These are phyloP conservation scores for Pseudocercospora ulei DNA, from an alignment of 2,329 filamentous ascomycete species.

Conservation along the genomic window DNA sequence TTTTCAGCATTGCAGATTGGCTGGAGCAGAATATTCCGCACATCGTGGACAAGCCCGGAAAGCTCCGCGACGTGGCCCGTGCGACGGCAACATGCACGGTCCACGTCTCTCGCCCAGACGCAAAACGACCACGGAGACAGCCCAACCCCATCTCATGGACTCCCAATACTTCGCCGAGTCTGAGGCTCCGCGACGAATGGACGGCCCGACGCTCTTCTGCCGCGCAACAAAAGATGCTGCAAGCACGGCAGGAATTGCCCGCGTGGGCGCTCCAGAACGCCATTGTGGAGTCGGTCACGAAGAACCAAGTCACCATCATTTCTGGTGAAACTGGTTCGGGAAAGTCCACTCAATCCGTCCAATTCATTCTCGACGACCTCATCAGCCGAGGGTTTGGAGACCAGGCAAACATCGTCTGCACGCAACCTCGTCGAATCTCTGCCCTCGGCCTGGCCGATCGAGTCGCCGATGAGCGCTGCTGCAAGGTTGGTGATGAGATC, in stretches of 20 bases:
- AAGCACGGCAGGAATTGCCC: constrained; percentile 62
- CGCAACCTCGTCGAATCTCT: constrained; percentile 87
- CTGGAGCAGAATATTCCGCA: constrained; percentile 69
- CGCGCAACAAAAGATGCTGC: constrained; percentile 64
- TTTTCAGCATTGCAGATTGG: constrained; percentile 87
- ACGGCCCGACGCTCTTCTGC: constrained; percentile 54
- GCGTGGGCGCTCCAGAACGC: constrained; percentile 75
- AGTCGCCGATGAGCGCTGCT: constrained; percentile 84
- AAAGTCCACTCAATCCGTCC: constrained; percentile 93
- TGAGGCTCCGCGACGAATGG: constrained; percentile 56
- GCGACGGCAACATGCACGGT: constrained; percentile 52
- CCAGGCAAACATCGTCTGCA: constrained; percentile 83
- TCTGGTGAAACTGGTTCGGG: constrained; percentile 94
- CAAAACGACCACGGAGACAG: constrained; percentile 33
- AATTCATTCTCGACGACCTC: constrained; percentile 88
- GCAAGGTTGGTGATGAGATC: constrained; percentile 71
- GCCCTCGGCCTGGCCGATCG: constrained; percentile 88
- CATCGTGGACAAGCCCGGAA: constrained; percentile 79
- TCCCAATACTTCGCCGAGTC: constrained; percentile 49
- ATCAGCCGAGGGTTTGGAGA: constrained; percentile 66
- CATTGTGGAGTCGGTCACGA: constrained; percentile 64
- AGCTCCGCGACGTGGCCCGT: constrained; percentile 71
- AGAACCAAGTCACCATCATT: constrained; percentile 85
- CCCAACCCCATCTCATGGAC: constrained; percentile 56
- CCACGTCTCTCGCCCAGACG: constrained; percentile 20